A percentile compares a stretch with the other conserved stretches of the same genome.
Evolutionary conservation across 2,329 filamentous ascomycete species (phyloP).

Genomic region (Chrysoporthe deuterocubensis): DNA sequence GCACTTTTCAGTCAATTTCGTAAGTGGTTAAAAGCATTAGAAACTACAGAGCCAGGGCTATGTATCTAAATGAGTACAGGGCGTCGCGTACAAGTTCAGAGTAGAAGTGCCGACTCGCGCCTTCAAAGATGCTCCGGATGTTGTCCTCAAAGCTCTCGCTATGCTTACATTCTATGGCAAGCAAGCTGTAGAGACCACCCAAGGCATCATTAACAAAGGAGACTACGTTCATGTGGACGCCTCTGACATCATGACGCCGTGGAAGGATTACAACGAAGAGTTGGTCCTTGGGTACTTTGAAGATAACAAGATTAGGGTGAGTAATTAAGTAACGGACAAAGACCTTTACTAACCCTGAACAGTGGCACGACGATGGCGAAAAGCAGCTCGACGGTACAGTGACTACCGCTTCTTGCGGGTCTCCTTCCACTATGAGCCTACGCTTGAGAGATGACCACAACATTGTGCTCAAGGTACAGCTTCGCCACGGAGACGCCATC

Average conservation of each 20-base stretch:
- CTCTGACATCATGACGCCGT: constrained; percentile 33
- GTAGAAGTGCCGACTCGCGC: constrained; percentile 49
- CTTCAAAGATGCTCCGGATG: constrained; percentile 52
- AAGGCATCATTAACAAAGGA: constrained; percentile 22
- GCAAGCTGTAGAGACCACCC: constrained; percentile 41
- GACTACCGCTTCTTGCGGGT: constrained; percentile 64
- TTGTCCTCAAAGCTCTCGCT: constrained; percentile 53
- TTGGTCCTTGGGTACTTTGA: constrained; percentile 67
- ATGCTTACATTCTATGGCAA: constrained; percentile 55
- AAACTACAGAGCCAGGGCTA: not conserved
- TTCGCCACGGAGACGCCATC: constrained; percentile 67
- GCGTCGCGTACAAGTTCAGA: constrained; percentile 68
- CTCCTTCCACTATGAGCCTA: constrained; percentile 57
- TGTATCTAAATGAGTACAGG: constrained; percentile 44
- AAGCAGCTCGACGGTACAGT: constrained; percentile 64
- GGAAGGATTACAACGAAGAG: constrained; percentile 63
- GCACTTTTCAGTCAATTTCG: constrained; percentile 59
- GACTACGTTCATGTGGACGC: not conserved
- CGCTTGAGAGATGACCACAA: constrained; percentile 32
- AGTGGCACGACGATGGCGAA: constrained; percentile 72
- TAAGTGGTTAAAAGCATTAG: constrained; percentile 35
- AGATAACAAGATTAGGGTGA: constrained; percentile 58
- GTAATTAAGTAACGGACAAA: constrained; percentile 27
- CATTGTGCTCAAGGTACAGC: constrained; percentile 42
- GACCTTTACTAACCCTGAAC: constrained; percentile 14